phyloP scores from a whole-genome alignment of 1,139 yeast species.

The Debaryomyces robertsiae region DNA sequence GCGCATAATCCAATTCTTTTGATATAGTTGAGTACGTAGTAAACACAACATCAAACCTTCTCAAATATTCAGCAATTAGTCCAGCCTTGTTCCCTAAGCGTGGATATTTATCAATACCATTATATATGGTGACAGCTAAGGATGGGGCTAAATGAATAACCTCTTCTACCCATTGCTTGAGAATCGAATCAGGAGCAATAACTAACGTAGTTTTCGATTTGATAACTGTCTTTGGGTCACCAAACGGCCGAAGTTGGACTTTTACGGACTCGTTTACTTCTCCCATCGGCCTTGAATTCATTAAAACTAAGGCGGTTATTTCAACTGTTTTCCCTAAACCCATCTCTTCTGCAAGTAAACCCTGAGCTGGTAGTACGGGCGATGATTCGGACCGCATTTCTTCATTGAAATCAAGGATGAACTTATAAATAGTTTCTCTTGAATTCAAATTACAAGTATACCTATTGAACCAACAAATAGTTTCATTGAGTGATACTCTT shows the following conservation, averaged over 20 bases:
- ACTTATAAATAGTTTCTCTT: constrained; percentile 29
- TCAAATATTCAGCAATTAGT: constrained; percentile 49
- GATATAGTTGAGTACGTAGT: constrained; percentile 75
- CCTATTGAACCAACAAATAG: constrained; percentile 47
- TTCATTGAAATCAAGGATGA: constrained; percentile 25
- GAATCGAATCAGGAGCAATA: constrained; percentile 81
- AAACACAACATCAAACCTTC: constrained; percentile 74
- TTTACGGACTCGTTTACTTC: constrained; percentile 47
- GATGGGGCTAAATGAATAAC: constrained; percentile 58
- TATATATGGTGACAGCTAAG: constrained; percentile 60
- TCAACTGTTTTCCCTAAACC: constrained; percentile 96
- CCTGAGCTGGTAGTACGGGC: constrained; percentile 52
- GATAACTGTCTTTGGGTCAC: constrained; percentile 46
- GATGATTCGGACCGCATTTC: constrained; percentile 16
- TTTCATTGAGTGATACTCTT: constrained; percentile 23
- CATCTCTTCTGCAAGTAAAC: constrained; percentile 90
- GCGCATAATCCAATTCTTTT: constrained; percentile 78
- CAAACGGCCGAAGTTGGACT: constrained; percentile 36
- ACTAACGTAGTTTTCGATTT: constrained; percentile 74
- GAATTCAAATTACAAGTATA: constrained; percentile 52
- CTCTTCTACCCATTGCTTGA: constrained; percentile 84
- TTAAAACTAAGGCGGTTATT: constrained; percentile 60
- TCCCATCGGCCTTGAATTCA: constrained; percentile 54
- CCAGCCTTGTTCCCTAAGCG: constrained; percentile 42
- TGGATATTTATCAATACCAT: constrained; percentile 59